These are phyloP conservation scores for Coniochaeta hoffmannii DNA, from an alignment of 2,329 filamentous ascomycete genomes.

Conservation along the genomic window DNA sequence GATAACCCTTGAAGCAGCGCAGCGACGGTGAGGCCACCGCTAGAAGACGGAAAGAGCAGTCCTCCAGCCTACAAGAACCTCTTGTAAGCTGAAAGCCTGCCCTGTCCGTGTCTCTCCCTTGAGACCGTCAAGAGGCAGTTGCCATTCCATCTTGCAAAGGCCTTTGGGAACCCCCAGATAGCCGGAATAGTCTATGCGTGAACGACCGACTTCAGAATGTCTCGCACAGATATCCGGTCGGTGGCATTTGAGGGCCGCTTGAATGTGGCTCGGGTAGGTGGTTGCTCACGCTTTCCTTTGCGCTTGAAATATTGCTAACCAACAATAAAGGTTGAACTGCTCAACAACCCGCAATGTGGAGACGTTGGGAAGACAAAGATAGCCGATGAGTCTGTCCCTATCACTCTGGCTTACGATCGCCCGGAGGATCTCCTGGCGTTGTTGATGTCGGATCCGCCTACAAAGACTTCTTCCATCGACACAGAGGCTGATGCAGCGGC, in stretches of 20 bases:
- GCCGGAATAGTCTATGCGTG: background rate
- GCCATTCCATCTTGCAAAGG: background rate
- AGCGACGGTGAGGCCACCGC: too few species aligned
- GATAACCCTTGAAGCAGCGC: too few species aligned
- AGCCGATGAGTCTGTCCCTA: background rate
- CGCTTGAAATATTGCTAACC: background rate
- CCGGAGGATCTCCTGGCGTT: background rate
- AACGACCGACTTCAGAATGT: background rate
- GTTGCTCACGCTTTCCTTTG: background rate
- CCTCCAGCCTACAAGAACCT: too few species aligned
- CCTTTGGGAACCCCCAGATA: too few species aligned
- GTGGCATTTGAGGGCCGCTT: background rate
- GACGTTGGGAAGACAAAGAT: background rate
- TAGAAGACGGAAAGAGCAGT: too few species aligned
- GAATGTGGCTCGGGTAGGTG: background rate
- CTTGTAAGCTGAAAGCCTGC: too few species aligned
- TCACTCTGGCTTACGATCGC: background rate
- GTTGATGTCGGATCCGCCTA: background rate
- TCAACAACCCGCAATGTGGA: background rate
- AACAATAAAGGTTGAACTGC: background rate
- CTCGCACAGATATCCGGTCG: background rate
- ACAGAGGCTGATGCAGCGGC: background rate
- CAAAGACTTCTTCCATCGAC: background rate
- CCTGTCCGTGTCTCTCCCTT: too few species aligned
- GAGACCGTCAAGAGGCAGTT: too few species aligned